Evolutionary conservation across 148 eudicot species (phyloP).

Genomic region (Talinum fruticosum): DNA sequence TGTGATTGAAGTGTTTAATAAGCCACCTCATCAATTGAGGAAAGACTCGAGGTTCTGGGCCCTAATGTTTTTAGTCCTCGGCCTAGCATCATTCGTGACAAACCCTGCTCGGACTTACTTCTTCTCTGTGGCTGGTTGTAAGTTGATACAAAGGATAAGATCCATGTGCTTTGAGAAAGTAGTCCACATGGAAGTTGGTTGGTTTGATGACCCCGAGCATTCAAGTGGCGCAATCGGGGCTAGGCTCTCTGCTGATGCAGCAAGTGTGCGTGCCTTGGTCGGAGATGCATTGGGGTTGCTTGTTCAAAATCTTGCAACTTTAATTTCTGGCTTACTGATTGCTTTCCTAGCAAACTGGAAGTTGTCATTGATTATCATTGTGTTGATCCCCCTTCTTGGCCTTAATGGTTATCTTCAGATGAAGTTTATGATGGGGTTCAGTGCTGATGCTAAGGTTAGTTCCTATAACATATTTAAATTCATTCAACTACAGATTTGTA

Average conservation of each 20-base stretch:
- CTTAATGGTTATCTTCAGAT: slow-evolving; percentile 50
- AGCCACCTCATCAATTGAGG: slow-evolving; percentile 17
- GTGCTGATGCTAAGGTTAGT: slow-evolving; percentile 67
- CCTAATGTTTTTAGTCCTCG: slow-evolving; percentile 25
- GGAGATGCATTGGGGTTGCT: slow-evolving; percentile 67
- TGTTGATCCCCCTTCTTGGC: slow-evolving; percentile 57
- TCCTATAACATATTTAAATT: not conserved
- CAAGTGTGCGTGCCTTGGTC: slow-evolving; percentile 54
- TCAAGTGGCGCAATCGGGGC: slow-evolving; percentile 79
- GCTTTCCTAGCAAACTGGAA: slow-evolving; percentile 71
- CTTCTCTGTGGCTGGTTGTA: slow-evolving; percentile 28
- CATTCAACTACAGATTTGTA: too few relatives aligned
- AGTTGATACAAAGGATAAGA: slow-evolving; percentile 32
- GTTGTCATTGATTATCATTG: slow-evolving; percentile 58
- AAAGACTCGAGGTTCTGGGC: slow-evolving; percentile 27
- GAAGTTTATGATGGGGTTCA: slow-evolving; percentile 59
- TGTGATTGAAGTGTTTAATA: slow-evolving; percentile 18
- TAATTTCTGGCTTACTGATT: slow-evolving; percentile 47
- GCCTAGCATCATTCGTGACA: slow-evolving; percentile 17
- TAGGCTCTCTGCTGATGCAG: slow-evolving; percentile 68
- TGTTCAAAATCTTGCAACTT: slow-evolving; percentile 53
- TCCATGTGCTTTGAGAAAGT: slow-evolving; percentile 59
- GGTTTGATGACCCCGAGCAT: slow-evolving; percentile 66
- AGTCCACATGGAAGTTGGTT: slow-evolving; percentile 61
- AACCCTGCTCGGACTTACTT: slow-evolving; percentile 21